Evolutionary conservation across 208 protist genomes (phyloP), one percentile per base, ranked within the genome.

Genomic region (Herpetomonas tarakana): DNA sequence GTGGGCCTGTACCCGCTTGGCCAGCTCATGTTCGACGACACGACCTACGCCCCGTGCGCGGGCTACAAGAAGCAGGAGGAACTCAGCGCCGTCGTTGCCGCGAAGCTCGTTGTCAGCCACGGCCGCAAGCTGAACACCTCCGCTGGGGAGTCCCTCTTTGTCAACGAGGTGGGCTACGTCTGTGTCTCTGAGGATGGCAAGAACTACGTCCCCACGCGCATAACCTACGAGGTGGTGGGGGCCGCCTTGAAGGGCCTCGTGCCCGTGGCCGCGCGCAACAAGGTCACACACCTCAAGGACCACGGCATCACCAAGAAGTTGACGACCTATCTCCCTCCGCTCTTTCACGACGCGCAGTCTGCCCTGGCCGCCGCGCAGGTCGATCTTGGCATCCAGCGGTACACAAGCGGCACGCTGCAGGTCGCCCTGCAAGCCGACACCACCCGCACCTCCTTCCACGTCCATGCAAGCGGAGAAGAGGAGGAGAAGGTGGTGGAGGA

Each of bases 141-240:
- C 35, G 6, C 35, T 41, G 35, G 35, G 35, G 35, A 41, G 35
- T 41, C 35, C 9, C 6, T 14, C 35, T 49, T 25, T 51, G 55
- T 51, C 41, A 30, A 68, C 38, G 74, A 76, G 61, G 54, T 83
- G 0, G 85, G 85, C 29, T 75, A 78, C 50, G 71, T 92, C 2
- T 92, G 85, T 53, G 72, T 86, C 51, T 88, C 81, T 6, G 64
- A 76, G 28, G 76, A 92, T 52, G 85, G 85, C n/a, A 41, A 53
- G 16, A 27, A 73, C 25, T 92, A 92, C 60, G 56, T 76, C 31
- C 73, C 81, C 16, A 86, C 76, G 27, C 56, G 67, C 52, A 71
- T 92, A 29, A 92, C 85, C 14, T 92, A 81, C 71, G 81, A 88
- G 52, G 81, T 92, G 25, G 67, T 86, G n/a, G 69, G 73, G 21